Evolutionary conservation across 2,329 filamentous ascomycete genomes (phyloP).

Genomic region (Apiospora phragmitis): DNA sequence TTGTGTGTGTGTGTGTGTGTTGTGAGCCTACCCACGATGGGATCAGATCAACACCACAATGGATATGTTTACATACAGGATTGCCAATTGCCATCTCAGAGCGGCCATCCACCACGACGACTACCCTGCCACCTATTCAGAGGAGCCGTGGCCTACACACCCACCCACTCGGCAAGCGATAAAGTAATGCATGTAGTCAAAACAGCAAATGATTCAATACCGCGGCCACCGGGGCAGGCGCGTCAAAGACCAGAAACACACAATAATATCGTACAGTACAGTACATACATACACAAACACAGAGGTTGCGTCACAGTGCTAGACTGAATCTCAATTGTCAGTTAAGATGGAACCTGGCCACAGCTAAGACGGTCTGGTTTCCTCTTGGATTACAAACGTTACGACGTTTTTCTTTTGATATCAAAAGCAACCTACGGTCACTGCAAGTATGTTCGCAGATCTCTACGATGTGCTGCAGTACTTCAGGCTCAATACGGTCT

Average conservation of each 20-base stretch:
- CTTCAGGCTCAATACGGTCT: not conserved
- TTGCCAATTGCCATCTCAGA: not conserved
- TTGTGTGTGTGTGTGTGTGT: not conserved
- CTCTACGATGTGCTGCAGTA: not conserved
- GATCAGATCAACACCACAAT: constrained; percentile 2
- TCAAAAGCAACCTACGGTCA: not conserved
- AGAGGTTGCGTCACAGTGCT: not conserved
- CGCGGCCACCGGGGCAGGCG: not conserved
- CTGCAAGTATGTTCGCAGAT: not conserved
- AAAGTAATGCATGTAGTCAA: not conserved
- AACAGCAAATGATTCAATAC: constrained; percentile 1
- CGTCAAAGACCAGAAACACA: not conserved
- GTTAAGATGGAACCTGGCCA: not conserved
- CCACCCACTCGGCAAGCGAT: not conserved
- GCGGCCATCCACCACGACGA: not conserved
- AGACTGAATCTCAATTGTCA: not conserved
- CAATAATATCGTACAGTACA: not conserved
- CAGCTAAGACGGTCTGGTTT: constrained; percentile 3
- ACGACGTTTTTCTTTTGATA: not conserved
- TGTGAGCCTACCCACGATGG: not conserved
- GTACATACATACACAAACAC: not conserved
- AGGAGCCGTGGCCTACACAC: not conserved
- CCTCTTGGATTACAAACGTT: not conserved
- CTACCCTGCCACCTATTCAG: not conserved
- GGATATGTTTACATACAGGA: not conserved